Evolutionary conservation across 2,329 filamentous ascomycete species (phyloP).

Genomic region (Fusarium pseudoanthophilum): DNA sequence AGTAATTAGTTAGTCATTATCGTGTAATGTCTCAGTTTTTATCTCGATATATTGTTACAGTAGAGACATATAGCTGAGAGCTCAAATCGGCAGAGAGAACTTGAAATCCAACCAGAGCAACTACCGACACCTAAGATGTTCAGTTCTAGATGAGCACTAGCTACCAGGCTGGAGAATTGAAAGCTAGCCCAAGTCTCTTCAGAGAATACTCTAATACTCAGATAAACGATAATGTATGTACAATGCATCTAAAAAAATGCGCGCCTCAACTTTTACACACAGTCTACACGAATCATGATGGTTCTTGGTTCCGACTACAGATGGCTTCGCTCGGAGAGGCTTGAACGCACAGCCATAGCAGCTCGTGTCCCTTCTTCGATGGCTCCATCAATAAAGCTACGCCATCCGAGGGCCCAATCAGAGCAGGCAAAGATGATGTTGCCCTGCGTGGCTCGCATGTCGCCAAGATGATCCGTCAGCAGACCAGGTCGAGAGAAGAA

Average conservation of each 20-base stretch:
- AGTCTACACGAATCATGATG: neutral
- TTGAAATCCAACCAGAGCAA: too few species aligned
- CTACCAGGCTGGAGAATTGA: too few species aligned
- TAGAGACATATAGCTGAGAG: too few species aligned
- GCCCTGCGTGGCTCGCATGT: constrained; percentile 54
- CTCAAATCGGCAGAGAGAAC: too few species aligned
- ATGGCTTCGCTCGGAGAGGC: constrained; percentile 6
- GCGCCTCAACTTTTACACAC: neutral
- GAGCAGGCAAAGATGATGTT: constrained; percentile 59
- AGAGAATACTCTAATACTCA: too few species aligned
- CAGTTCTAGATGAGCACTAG: too few species aligned
- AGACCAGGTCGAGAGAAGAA: constrained; percentile 54
- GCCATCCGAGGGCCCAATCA: constrained; percentile 62
- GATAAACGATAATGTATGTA: too few species aligned
- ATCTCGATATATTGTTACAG: too few species aligned
- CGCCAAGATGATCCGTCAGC: constrained; percentile 51
- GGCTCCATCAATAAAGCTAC: constrained; percentile 62
- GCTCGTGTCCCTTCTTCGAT: constrained; percentile 56
- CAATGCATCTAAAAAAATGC: neutral
- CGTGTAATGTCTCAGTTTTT: too few species aligned
- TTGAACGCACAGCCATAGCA: constrained; percentile 29
- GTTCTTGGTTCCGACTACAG: neutral
- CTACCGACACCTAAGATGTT: too few species aligned
- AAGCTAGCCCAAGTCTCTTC: too few species aligned
- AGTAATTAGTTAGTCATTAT: too few species aligned